Evolutionary conservation across 2,329 filamentous ascomycete genomes (phyloP), one percentile per base, ranked within the genome.

Genomic region (Ophiostoma australiae): DNA sequence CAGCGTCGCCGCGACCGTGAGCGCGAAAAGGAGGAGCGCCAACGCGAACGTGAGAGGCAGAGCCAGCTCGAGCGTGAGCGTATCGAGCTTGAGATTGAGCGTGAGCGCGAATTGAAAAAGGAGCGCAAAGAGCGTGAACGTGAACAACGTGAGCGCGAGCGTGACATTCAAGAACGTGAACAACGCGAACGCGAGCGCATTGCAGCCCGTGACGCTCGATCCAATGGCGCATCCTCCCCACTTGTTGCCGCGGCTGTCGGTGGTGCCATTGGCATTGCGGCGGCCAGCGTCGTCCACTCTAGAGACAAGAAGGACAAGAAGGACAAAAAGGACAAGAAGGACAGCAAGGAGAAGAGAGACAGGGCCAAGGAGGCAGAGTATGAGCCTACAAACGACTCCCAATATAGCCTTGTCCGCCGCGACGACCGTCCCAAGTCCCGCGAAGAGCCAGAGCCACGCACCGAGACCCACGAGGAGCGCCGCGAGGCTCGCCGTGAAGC

Each of bases 11-110:
- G 39, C n/a, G 67, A 71, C 3, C 68, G 61, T 23, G 72, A 71
- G 8, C 71, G 63, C 17, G 70, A 73, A 15, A 35, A 35, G 58
- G 33, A 41, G n/a, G 8, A 80, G 39, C 79, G 76, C n/a, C 79
- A 80, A 11, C 68, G 68, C 35, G 58, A 70, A 17, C 23, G 10
- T 74, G 72, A 23, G 73, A 76, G 61, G 74, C 61, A 69, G 65
- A 52, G 23, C 39, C 44, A 69, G 74, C 69, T 75, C 73, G 65
- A 69, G 71, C 37, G 65, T 41, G 37, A 67, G 37, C 65, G 75
- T 55, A 23, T 31, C 52, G 74, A 76, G n/a, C 70, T 69, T 20
- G 76, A 71, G 10, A 70, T 67, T 6, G 71, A 74, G 55, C 74
- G 75, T 8, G 27, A 68, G 8, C 37, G 52, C 8, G 61, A 70